Evolutionary conservation across 225 moss, liverwort and hornwort genomes (phyloP), one percentile per base, ranked within the genome.

Genomic region (Antitrichia curtipendula): DNA sequence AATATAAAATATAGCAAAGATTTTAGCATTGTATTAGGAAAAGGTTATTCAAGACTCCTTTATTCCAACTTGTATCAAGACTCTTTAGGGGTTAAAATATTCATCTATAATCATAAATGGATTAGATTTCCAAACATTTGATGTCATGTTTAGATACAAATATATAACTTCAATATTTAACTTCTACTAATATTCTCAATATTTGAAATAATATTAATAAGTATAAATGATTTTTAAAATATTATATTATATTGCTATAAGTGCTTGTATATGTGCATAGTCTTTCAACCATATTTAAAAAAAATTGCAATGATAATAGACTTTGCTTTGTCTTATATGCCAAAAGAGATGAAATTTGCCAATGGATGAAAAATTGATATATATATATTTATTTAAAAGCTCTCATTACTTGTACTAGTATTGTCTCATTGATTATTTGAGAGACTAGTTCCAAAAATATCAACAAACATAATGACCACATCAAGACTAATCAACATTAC

Each of bases 11-110:
- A 71, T 16, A 43, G 6, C 2, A 71, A 9, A 45, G 6, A 43
- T 18, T 47, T 43, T 17, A 45, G 45, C 45, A 45, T 72, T 47
- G 10, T 29, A 0, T 45, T 28, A 45, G 6, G 2, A 28, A 43
- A 71, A 1, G 16, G 2, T 28, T 3, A 29, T 47, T 72, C 1
- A 3, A 2, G 0, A 9, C 2, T 9, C n/a, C 9, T 43, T 45
- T 65, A 43, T 28, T 43, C 2, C 10, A 28, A 45, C 17, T 28
- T 6, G 10, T 15, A 45, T 72, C 7, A 73, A 70, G 47, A 45
- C 2, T 71, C 27, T 43, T 43, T 45, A 28, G 6, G 6, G 7
- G 3, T 73, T 29, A 11, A 11, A 6, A 10, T 73, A 73, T 73
- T 72, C 3, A 28, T 28, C 3, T 28, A 4, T 6, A 6, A 6